Evolutionary conservation across 768 basidiomycete species (phyloP), one percentile per base, ranked within the genome.

Genomic region (Suillus americanus): DNA sequence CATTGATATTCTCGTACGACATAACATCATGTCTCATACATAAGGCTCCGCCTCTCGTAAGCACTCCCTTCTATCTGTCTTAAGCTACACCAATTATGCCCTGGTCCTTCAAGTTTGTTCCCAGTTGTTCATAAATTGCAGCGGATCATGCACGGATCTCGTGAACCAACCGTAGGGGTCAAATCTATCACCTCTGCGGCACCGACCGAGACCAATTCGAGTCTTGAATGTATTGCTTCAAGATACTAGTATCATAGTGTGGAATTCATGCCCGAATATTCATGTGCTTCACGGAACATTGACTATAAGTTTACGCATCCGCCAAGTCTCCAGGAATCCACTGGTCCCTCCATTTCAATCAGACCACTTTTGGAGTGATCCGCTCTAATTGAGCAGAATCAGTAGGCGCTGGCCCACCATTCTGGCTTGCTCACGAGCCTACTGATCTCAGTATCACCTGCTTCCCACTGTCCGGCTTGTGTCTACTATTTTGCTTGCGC

Each of bases 1-100:
- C 25, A 57, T 56, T 55, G 14, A 23, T 20, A 7, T 59, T 59
- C 56, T 59, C 41, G 57, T 59, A 59, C 57, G 18, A 54, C 35
- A n/a, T 54, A 54, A 54, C 30, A 54, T 33, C 53, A 59, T 59
- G 23, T 57, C 55, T 7, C 16, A 56, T 8, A 23, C 37, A 37
- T 8, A 37, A 28, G 8, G 16, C 18, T 5, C 16, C 16, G 10
- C 33, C 2, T 59, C 18, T 41, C 57, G 57, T 59, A 59, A 59
- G 6, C 12, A 41, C 37, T 18, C 5, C 25, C 57, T 59, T 59
- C 57, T 59, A 59, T 59, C 57, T 59, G 20, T 40, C 25, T 40
- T 28, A 41, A 59, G 25, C 38, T 41, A 59, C 37, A 30, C 57
- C 55, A 56, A 56, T 37, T 40, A 7, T 41, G 57, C 40, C n/a